Base-by-base conservation (phyloP, 1,284 basidiomycete species). In the Meripilus lineatus region DNA sequence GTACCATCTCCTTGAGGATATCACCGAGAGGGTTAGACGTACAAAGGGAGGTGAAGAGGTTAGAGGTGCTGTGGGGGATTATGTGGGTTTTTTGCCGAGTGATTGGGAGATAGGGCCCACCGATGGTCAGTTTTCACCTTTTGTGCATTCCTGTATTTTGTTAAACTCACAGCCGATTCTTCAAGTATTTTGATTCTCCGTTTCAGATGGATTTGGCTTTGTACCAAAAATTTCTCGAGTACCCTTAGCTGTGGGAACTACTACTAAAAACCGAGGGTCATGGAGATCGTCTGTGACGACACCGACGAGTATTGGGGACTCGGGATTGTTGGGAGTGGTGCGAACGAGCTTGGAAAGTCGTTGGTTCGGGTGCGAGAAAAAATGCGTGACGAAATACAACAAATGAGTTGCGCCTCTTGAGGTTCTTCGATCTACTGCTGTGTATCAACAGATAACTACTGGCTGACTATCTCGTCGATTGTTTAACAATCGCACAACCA, bases 1-100 rank as follows among this genome's bases (percentile, higher is more conserved):
- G 3, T 59, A 76, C 48, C 84, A 87, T 53, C 65, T 87, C 13
- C 69, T 77, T 33, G 82, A 87, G 60, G 72, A 75, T 1, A 50
- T 82, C 20, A 77, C 77, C 4, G 74, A 81, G 43, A 50, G 53
- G 22, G 78, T 87, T 46, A 65, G 67, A 7, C 32, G 41, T 4
- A 5, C 10, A 20, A 34, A 43, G 14, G 41, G 41, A 22, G 64
- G 74, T 1, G 63, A 67, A 15, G 72, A 79, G 3, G 76, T 81
- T 45, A 71, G 72, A 34, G 67, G 63, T 2, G 55, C 81, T 32
- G 69, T 72, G n/a, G 64, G 62, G 4, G 58, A 65, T 10, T 56
- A 63, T 36, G 61, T 70, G 14, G 55, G 62, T 3, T 59, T 64
- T 25, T 64, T 71, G 38, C 61, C 75, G 32, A 46, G 59, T 6